Evolutionary conservation across 768 basidiomycete genomes (phyloP).

Genomic region (Glaciozyma antarctica): DNA sequence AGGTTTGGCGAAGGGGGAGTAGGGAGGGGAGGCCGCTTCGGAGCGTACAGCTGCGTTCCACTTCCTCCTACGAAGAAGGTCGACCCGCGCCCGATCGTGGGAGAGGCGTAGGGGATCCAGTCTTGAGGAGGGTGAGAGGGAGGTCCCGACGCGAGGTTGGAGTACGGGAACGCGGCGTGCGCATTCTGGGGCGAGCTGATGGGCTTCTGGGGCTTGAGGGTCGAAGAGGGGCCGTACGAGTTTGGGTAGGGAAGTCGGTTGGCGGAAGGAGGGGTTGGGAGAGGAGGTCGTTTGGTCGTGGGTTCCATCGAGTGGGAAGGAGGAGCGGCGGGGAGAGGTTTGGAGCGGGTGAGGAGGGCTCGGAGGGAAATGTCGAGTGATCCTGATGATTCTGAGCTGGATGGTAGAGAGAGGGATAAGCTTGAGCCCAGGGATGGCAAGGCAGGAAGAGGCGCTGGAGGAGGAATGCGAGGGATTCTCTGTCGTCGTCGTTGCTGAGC

Average conservation of each 20-base stretch:
- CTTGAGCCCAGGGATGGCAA: too few relatives aligned
- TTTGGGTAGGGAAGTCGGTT: background rate
- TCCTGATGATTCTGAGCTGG: background rate
- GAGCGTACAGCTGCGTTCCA: background rate
- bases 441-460: background rate
- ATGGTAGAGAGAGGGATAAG: background rate
- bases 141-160: background rate
- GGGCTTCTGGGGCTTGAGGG: background rate
- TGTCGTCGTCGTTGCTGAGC: background rate
- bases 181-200: background rate
- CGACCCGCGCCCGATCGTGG: background rate
- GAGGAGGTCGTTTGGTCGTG: background rate
- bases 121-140: background rate
- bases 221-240: constrained; percentile 2
- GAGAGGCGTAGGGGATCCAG: background rate
- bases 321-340: background rate
- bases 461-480: background rate
- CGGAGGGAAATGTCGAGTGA: background rate
- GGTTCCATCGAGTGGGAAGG: background rate
- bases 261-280: background rate
- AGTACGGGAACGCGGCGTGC: background rate
- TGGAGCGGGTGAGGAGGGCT: background rate
- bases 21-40: background rate
- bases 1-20: background rate
- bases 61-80: background rate